Evolutionary conservation across 768 basidiomycete species (phyloP).

Genomic region (Tricholomella constricta): DNA sequence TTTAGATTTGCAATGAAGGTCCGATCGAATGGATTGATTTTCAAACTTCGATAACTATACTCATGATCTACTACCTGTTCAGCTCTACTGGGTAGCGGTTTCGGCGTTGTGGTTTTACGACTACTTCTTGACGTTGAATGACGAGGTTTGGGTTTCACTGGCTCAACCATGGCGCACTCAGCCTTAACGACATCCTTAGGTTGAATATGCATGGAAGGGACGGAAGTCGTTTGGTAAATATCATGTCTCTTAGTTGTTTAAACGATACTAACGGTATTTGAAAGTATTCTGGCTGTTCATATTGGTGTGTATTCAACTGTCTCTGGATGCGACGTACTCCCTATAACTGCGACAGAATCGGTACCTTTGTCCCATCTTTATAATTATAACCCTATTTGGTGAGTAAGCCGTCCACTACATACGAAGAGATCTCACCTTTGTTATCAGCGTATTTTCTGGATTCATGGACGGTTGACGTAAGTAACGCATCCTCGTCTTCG

Average conservation of each 20-base stretch:
- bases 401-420: neutral
- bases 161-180: too few relatives aligned
- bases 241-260: neutral
- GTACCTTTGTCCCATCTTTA: conserved; percentile 16
- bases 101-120: conserved; percentile 19
- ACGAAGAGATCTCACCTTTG: neutral
- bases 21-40: too few relatives aligned
- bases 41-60: too few relatives aligned
- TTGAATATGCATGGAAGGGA: conserved; percentile 9
- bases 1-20: conserved; percentile 10
- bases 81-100: conserved; percentile 17
- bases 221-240: neutral
- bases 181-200: neutral
- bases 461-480: neutral
- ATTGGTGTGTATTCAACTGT: too few relatives aligned
- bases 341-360: too few relatives aligned
- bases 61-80: too few relatives aligned
- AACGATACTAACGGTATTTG: neutral
- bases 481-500: neutral
- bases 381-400: conserved; percentile 16
- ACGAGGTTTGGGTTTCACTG: conserved; percentile 11
- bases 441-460: conserved; percentile 5
- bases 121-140: conserved; percentile 15
- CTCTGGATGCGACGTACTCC: neutral
- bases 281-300: conserved; percentile 12